phyloP scores from a whole-genome alignment of 257 asterid genomes.

The Solanum virginianum region DNA sequence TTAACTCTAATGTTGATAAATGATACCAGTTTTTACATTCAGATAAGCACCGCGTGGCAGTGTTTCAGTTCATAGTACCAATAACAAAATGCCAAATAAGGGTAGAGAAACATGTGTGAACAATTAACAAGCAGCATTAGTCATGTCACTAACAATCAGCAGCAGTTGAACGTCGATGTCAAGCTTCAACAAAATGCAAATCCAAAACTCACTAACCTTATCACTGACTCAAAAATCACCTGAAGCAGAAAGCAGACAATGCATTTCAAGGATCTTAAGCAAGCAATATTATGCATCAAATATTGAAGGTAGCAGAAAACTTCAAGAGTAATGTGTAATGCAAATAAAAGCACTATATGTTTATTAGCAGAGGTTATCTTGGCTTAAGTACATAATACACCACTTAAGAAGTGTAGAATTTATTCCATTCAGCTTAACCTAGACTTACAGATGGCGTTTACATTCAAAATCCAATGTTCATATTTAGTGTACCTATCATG shows the following conservation, averaged over 20 bases:
- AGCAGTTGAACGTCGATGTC: not conserved
- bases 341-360: not conserved
- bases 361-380: not conserved
- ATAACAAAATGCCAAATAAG: not conserved
- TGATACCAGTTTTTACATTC: not conserved
- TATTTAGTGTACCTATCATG: not conserved
- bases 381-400: not conserved
- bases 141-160: not conserved
- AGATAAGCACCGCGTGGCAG: not conserved
- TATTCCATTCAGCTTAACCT: not conserved
- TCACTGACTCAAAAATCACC: not conserved
- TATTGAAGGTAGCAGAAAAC: not conserved
- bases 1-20: not conserved
- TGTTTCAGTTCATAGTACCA: not conserved
- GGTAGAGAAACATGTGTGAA: not conserved
- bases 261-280: not conserved
- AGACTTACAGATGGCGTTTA: not conserved
- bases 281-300: not conserved
- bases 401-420: not conserved
- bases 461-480: slow-evolving; percentile 8
- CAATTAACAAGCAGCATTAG: not conserved
- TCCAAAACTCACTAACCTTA: not conserved
- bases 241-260: not conserved
- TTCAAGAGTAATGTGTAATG: not conserved
- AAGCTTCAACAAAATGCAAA: not conserved